Evolutionary conservation across 202 grass and related monocot genomes (phyloP), one percentile per base, ranked within the genome.

Genomic region (Digitaria exilis): DNA sequence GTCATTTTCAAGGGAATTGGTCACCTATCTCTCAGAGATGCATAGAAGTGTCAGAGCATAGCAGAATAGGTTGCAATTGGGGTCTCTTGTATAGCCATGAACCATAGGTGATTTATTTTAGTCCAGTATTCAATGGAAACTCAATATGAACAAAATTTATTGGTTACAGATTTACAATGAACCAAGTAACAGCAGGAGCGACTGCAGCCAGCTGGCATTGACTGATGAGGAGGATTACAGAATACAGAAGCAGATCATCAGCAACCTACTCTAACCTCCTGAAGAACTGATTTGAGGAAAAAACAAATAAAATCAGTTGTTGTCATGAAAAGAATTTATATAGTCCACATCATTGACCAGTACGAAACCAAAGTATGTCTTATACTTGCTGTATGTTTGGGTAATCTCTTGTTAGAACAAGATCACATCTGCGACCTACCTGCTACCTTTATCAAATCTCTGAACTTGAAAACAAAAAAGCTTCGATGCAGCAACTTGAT

Each of bases 401-500:
- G 25, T 35, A 29, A 37, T 56, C 63, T 73, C 79, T 43, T 65
- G 72, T 31, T 75, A 56, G 19, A 42, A 79, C 25, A 78, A 82
- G 78, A 79, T 79, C 59, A 79, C 39, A 56, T 46, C 51, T 56
- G 63, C 50, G 26, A 60, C 28, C 60, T 9, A 79, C 49, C 17
- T 9, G 21, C 60, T 9, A 79, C 49, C 17, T 9, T 61, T n/a
- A 83, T 63, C 21, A 69, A 83, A 84, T 79, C 69, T 64, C 29
- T 26, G 48, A 44, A 82, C 2, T 35, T 78, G 48, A 46, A 69
- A 64, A 30, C 24, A 69, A 59, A 52, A 52, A 75, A 16, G 21
- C 35, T 26, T 58, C 11, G 71, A 31, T 68, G 55, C 41, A 75
- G 13, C 59, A 76, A 79, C 73, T 75, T 87, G 54, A 84, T 75